Evolutionary conservation across 805 yeast species (phyloP), one percentile per base, ranked within the genome.

Genomic region (Cyberlindnera nakhonratchasimensis): DNA sequence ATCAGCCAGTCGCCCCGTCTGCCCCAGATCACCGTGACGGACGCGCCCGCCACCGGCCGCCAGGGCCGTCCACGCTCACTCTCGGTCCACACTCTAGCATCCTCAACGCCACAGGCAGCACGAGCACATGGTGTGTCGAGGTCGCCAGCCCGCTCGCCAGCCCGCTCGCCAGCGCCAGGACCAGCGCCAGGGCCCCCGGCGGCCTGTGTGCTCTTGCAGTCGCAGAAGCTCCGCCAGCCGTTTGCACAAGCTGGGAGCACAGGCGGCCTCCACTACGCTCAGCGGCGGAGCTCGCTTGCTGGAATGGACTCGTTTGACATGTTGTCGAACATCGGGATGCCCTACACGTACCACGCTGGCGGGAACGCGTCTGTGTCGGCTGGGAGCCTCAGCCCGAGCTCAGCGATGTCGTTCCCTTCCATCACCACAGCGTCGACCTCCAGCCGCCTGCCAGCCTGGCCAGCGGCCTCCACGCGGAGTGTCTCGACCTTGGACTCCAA

Each of bases 81-180:
- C 18, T 11, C n/a, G n/a, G n/a, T n/a, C n/a, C n/a, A n/a, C n/a
- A n/a, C n/a, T n/a, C n/a, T n/a, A n/a, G n/a, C n/a, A n/a, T n/a
- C n/a, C n/a, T n/a, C n/a, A n/a, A n/a, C n/a, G n/a, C n/a, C 41
- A 9, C 29, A 37, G 21, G 40, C 39, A 2, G n/a, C n/a, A n/a
- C n/a, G n/a, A n/a, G n/a, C n/a, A n/a, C n/a, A n/a, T n/a, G n/a
- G 47, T 21, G n/a, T 29, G 6, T 48, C 46, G 18, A 43, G 48
- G 14, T 54, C 59, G 1, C 59, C 59, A 11, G 38, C 49, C 3
- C 47, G 56, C 31, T 54, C 59, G 1, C 59, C 59, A 11, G 38
- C 49, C 3, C 47, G 56, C 31, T 23, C 53, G 6, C 45, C 47
- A 17, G 40, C 28, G 14, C 37, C 41, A n/a, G n/a, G n/a, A 4